Percentiles rank a stretch among this genome's conserved stretches.
These are phyloP conservation scores for Trichoderma brevicompactum DNA, from an alignment of 2,329 filamentous ascomycete genomes.

Conservation along the genomic window DNA sequence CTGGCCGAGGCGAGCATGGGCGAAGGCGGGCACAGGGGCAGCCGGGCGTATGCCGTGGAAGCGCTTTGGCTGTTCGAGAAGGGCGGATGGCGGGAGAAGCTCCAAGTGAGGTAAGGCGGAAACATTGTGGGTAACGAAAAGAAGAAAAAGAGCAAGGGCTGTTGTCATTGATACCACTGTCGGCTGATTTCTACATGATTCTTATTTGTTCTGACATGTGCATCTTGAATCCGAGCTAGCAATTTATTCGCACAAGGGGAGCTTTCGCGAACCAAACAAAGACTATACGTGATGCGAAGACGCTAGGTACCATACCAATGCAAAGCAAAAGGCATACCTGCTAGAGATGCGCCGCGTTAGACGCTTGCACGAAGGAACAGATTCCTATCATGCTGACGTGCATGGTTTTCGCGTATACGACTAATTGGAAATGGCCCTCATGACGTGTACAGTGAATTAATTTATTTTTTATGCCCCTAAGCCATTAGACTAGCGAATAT, in stretches of 20 bases:
- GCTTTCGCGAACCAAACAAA: no score
- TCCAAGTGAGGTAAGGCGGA: slow-evolving; percentile 55
- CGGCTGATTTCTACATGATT: not conserved
- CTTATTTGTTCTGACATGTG: not conserved
- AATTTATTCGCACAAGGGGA: no score
- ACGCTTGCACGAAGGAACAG: no score
- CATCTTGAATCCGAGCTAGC: not conserved
- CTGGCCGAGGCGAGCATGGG: slow-evolving; percentile 76
- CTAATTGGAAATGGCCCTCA: no score
- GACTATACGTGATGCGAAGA: no score
- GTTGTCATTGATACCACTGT: not conserved
- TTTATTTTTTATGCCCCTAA: no score
- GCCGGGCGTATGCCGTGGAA: slow-evolving; percentile 82
- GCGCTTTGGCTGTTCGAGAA: slow-evolving; percentile 82
- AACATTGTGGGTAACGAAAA: not conserved
- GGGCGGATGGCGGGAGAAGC: slow-evolving; percentile 71
- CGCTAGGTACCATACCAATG: not conserved
- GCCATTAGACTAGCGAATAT: not conserved
- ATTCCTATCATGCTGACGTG: no score
- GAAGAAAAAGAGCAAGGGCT: not conserved
- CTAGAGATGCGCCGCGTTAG: not conserved
- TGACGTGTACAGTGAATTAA: no score
- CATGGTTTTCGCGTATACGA: no score
- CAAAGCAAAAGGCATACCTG: not conserved
- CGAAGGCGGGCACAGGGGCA: slow-evolving; percentile 74